Evolutionary conservation across 345 rosid species (phyloP).

Genomic region (Psidium guajava): DNA sequence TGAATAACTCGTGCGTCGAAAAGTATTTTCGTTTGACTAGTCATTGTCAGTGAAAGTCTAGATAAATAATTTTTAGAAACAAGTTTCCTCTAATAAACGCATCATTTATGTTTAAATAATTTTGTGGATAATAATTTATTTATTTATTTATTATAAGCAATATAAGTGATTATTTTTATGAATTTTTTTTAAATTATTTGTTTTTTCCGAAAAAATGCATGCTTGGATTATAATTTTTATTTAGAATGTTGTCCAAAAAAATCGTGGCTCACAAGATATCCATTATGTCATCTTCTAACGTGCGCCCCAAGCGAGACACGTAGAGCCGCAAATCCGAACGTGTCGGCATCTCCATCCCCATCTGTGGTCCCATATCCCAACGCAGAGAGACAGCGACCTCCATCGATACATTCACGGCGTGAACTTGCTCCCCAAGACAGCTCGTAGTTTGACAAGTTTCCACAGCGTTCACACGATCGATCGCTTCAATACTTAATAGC

Average conservation of each 20-base stretch:
- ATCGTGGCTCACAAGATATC: not conserved
- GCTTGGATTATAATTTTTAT: not conserved
- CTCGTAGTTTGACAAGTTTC: not conserved
- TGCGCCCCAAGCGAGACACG: not conserved
- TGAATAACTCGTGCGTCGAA: too few relatives aligned
- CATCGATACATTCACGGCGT: not conserved
- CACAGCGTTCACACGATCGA: not conserved
- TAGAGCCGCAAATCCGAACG: not conserved
- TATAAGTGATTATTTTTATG: too few relatives aligned
- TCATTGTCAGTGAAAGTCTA: too few relatives aligned
- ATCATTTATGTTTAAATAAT: too few relatives aligned
- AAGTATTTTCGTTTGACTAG: too few relatives aligned
- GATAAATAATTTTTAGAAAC: too few relatives aligned
- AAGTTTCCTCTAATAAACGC: too few relatives aligned
- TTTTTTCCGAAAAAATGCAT: too few relatives aligned
- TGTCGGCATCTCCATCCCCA: not conserved
- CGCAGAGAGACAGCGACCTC: not conserved
- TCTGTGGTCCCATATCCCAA: not conserved
- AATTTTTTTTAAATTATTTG: too few relatives aligned
- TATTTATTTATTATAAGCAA: too few relatives aligned
- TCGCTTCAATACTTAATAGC: not conserved
- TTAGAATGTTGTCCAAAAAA: not conserved
- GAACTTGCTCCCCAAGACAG: not conserved
- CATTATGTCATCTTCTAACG: not conserved
- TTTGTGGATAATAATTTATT: too few relatives aligned